Percentiles rank a stretch among this genome's conserved stretches.
Evolutionary conservation across 441 rosid genomes (phyloP).

Genomic region (Corymbia calophylla): DNA sequence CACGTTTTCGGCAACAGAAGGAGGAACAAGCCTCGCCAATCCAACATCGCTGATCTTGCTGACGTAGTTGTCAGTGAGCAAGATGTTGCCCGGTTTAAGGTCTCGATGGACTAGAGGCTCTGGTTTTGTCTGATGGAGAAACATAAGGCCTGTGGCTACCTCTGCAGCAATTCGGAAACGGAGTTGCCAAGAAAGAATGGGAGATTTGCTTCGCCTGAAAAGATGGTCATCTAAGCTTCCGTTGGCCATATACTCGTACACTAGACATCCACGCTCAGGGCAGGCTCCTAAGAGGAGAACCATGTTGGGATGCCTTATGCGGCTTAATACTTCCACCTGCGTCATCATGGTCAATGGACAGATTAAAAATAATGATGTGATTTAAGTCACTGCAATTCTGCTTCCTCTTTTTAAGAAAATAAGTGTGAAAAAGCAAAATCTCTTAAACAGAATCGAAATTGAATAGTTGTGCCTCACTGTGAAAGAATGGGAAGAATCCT

Average conservation of each 20-base stretch:
- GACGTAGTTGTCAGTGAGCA: constrained; percentile 48
- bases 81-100: constrained; percentile 60
- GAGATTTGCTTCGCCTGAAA: background rate
- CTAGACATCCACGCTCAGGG: constrained; percentile 1
- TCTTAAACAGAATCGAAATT: background rate
- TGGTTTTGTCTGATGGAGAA: constrained; percentile 70
- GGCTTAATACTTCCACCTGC: constrained; percentile 7
- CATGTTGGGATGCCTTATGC: constrained; percentile 13
- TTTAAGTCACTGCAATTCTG: background rate
- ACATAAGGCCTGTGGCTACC: constrained; percentile 47
- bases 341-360: background rate
- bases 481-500: background rate
- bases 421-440: background rate
- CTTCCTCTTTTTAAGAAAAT: background rate
- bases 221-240: constrained; percentile 6
- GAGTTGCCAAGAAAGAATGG: constrained; percentile 13
- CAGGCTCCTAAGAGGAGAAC: constrained; percentile 14
- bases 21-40: constrained; percentile 53
- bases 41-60: constrained; percentile 72
- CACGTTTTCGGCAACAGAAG: constrained; percentile 36
- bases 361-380: background rate
- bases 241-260: constrained; percentile 2
- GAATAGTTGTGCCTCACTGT: background rate
- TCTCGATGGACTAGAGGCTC: constrained; percentile 76
- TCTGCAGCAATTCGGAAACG: constrained; percentile 64